Evolutionary conservation across 441 rosid genomes (phyloP), one percentile per base, ranked within the genome.

Genomic region (Aquilaria agallochum): DNA sequence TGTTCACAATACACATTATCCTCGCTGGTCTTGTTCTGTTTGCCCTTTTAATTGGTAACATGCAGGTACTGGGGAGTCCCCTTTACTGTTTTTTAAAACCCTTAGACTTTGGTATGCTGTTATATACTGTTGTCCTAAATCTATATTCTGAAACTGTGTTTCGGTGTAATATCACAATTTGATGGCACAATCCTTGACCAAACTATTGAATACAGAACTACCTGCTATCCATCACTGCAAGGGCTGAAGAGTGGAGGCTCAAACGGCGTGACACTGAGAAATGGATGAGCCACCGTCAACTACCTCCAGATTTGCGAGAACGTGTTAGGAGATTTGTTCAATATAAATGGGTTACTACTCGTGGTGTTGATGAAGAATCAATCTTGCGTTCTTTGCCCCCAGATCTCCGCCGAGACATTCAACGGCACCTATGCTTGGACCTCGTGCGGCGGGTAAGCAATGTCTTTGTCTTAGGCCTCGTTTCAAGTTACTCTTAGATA

Each of bases 161-260:
- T 20, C 20, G 1, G 20, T 20, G 1, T 20, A 20, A 20, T 20
- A 30, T 32, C 5, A 36, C 56, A 27, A 20, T 20, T 20, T 20
- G 31, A 52, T 27, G 20, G 13, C 52, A 10, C 20, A 44, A 42
- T 57, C 59, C 30, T 54, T 61, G 42, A 56, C 6, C 6, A 5
- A 34, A 36, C 1, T 44, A 6, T 63, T 36, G 52, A 49, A 11
- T 44, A 11, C 60, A 87, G 99, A 85, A 95, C 15, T 94, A 94
- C 78, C 72, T 94, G 81, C 97, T 90, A 78, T 94, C 99, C n/a
- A 86, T 87, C 70, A 94, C 97, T 15, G 85, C 81, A 72, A 89
- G 95, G 69, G 90, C 89, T 53, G 97, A 94, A 72, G 99, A 94
- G 59, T 90, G 96, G 93, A 83, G 99, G 76, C 74, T 94, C 34